Conservation (phyloP, 2,329 filamentous ascomycete species). For the Aspergillus bombycis region DNA sequence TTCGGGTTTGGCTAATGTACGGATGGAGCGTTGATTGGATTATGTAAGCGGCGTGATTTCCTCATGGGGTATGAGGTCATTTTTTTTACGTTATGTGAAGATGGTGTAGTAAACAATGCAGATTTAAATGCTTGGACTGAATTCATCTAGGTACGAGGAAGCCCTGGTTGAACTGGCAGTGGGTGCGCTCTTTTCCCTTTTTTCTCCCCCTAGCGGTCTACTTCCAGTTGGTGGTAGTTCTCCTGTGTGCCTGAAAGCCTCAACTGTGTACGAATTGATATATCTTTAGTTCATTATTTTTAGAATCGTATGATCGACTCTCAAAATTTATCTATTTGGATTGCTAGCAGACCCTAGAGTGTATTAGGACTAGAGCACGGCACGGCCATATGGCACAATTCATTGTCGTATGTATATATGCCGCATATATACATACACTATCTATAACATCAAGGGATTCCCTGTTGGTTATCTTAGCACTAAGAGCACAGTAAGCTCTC, state of each 20-base stretch:
- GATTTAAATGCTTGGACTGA: background rate
- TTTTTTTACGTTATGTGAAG: background rate
- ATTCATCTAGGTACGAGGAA: background rate
- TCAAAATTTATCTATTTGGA: no score
- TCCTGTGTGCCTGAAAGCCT: background rate
- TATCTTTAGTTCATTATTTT: no score
- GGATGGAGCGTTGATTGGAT: slow-evolving; percentile 13
- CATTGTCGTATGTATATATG: no score
- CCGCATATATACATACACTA: no score
- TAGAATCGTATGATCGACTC: no score
- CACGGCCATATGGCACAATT: no score
- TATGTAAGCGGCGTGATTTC: slow-evolving; percentile 24
- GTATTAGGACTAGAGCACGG: no score
- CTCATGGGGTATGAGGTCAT: slow-evolving; percentile 10
- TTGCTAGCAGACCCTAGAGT: no score
- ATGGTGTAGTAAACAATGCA: background rate
- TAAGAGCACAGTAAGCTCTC: background rate
- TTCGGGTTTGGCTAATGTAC: slow-evolving; percentile 6
- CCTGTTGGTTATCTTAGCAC: background rate
- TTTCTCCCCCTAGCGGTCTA: no score
- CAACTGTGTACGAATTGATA: no score
- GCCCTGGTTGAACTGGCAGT: no score
- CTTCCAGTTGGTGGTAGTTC: background rate
- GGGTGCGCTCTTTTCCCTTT: no score
- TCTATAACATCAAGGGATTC: background rate